phyloP scores from a whole-genome alignment of 2,329 filamentous ascomycete genomes.

The Fusarium buharicum region DNA sequence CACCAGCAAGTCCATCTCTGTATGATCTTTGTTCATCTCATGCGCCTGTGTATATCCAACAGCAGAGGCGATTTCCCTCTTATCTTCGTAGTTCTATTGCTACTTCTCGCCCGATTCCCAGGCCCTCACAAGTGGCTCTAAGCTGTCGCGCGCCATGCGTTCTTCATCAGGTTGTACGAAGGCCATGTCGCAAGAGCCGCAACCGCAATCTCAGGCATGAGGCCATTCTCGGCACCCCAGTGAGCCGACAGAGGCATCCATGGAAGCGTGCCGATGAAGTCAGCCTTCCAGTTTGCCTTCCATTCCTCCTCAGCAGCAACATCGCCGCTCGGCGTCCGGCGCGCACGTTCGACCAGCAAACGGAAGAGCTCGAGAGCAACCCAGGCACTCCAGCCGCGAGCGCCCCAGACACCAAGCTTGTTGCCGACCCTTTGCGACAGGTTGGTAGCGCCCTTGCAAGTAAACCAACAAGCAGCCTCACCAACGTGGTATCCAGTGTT shows the following conservation, averaged over 20 bases:
- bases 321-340: conserved; percentile 51
- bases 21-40: background rate
- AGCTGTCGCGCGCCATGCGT: conserved; percentile 56
- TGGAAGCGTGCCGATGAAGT: conserved; percentile 74
- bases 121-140: conserved; percentile 4
- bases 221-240: conserved; percentile 77
- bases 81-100: background rate
- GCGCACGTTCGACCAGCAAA: conserved; percentile 62
- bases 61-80: background rate
- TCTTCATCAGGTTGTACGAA: conserved; percentile 57
- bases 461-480: conserved; percentile 86
- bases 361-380: conserved; percentile 79
- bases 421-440: conserved; percentile 66
- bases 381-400: conserved; percentile 82
- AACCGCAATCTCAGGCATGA: conserved; percentile 55
- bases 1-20: background rate
- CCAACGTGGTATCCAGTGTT: conserved; percentile 77
- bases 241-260: conserved; percentile 88
- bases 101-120: background rate
- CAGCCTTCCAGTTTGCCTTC: conserved; percentile 68
- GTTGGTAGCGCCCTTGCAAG: conserved; percentile 75
- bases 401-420: conserved; percentile 76
- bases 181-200: conserved; percentile 58
- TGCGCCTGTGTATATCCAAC: background rate
- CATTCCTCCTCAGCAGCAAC: conserved; percentile 54